These are phyloP conservation scores for Russula lepida DNA, from an alignment of 768 basidiomycete species.

Conservation along the genomic window DNA sequence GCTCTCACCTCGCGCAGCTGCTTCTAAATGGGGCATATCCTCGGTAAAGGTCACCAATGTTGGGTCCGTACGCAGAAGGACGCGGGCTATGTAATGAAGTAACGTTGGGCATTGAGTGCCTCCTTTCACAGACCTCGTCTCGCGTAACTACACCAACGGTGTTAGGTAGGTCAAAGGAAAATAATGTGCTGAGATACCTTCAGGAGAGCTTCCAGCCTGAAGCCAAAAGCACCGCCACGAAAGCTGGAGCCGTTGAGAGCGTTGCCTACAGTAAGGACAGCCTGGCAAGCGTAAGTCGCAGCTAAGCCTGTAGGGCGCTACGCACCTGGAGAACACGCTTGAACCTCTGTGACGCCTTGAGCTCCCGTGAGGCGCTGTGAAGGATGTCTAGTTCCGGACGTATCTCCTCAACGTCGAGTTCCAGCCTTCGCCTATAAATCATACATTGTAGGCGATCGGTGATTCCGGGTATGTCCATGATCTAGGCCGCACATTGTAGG, in stretches of 20 bases:
- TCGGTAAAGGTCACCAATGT: slow-evolving; percentile 63
- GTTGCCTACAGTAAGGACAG: slow-evolving; percentile 73
- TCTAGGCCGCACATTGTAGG: slow-evolving; percentile 34
- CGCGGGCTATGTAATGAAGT: slow-evolving; percentile 81
- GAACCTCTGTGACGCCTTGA: slow-evolving; percentile 56
- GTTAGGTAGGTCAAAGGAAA: not conserved
- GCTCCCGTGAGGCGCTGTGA: slow-evolving; percentile 59
- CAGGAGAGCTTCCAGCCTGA: slow-evolving; percentile 70
- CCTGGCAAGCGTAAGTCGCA: slow-evolving; percentile 32
- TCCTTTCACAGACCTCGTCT: slow-evolving; percentile 68
- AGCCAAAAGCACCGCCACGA: slow-evolving; percentile 77
- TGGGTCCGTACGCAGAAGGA: slow-evolving; percentile 61
- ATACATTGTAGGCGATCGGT: slow-evolving; percentile 69
- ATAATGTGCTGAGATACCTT: slow-evolving; percentile 46
- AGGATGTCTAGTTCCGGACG: slow-evolving; percentile 73
- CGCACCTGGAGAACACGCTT: slow-evolving; percentile 61
- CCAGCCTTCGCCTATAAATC: slow-evolving; percentile 74
- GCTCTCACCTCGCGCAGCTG: slow-evolving; percentile 66
- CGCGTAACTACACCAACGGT: slow-evolving; percentile 50
- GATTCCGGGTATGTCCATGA: slow-evolving; percentile 71
- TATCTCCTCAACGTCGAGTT: slow-evolving; percentile 76
- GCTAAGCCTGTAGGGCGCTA: not conserved
- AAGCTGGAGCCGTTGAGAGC: slow-evolving; percentile 74
- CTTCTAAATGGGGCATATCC: slow-evolving; percentile 73
- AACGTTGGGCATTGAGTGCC: slow-evolving; percentile 73